Conservation (phyloP, 768 basidiomycete species). For the Hypholoma fasciculare region DNA sequence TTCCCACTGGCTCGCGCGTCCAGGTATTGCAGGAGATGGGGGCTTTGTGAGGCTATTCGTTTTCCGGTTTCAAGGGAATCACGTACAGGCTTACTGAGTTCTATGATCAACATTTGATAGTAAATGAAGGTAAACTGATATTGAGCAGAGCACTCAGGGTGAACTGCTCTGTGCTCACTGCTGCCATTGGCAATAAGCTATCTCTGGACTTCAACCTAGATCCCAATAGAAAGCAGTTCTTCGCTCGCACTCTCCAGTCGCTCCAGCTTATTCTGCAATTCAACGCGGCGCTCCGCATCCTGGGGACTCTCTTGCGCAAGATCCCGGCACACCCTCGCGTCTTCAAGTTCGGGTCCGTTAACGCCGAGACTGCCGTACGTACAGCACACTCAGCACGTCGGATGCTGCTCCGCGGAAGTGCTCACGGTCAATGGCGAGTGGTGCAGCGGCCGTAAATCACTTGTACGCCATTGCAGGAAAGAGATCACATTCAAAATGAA, state of each 20-base stretch:
- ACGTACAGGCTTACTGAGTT: too few species aligned
- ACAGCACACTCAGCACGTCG: conserved; percentile 44
- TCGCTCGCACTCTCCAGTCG: conserved; percentile 42
- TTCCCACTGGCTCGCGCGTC: neutral
- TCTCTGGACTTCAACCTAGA: neutral
- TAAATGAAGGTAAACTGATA: too few species aligned
- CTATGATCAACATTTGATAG: too few species aligned
- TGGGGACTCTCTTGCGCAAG: conserved; percentile 50
- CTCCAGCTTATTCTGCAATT: conserved; percentile 47
- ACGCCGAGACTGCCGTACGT: conserved; percentile 48
- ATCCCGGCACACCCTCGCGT: conserved; percentile 41
- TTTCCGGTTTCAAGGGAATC: too few species aligned
- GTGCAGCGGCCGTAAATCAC: conserved; percentile 56
- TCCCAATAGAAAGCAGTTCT: conserved; percentile 29
- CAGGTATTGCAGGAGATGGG: neutral
- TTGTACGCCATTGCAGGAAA: conserved; percentile 70
- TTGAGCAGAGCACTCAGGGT: too few species aligned
- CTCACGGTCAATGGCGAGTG: conserved; percentile 55
- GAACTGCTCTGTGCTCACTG: too few species aligned
- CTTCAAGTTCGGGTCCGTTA: conserved; percentile 46
- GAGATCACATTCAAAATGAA: neutral
- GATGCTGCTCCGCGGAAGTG: conserved; percentile 53
- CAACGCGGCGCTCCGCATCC: conserved; percentile 41
- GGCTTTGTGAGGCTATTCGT: too few species aligned
- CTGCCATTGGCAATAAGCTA: too few species aligned